Conservation (phyloP, 108 stramenopile genomes). For the Cyclotella cryptica region DNA sequence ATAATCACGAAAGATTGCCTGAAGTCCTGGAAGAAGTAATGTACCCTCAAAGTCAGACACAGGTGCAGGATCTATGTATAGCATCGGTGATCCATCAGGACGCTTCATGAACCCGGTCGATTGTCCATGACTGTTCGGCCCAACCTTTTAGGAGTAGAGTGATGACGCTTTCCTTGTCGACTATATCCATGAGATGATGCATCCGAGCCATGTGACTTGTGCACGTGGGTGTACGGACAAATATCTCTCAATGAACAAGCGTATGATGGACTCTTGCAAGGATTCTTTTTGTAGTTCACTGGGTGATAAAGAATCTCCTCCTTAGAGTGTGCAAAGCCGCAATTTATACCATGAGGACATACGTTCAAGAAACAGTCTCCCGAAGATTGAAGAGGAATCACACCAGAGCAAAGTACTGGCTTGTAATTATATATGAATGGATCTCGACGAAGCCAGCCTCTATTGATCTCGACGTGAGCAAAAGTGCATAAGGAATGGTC, state of each 20-base stretch:
- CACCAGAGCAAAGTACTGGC: slow-evolving; percentile 67
- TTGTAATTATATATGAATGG: slow-evolving; percentile 62
- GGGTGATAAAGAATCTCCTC: slow-evolving; percentile 90
- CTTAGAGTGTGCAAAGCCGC: slow-evolving; percentile 74
- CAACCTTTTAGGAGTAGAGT: slow-evolving; percentile 34
- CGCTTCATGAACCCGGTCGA: slow-evolving; percentile 28
- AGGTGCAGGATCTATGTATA: slow-evolving; percentile 86
- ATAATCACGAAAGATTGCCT: slow-evolving; percentile 77
- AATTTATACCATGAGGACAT: slow-evolving; percentile 56
- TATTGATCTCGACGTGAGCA: slow-evolving; percentile 81
- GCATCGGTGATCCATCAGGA: slow-evolving; percentile 71
- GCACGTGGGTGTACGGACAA: slow-evolving; percentile 72
- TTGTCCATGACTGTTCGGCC: slow-evolving; percentile 29
- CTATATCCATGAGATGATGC: slow-evolving; percentile 42
- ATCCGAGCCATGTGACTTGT: slow-evolving; percentile 26
- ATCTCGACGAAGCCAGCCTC: slow-evolving; percentile 88
- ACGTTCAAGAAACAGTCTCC: slow-evolving; percentile 48
- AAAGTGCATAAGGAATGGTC: slow-evolving; percentile 84
- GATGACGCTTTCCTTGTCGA: slow-evolving; percentile 51
- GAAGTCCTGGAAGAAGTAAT: slow-evolving; percentile 76
- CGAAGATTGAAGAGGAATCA: slow-evolving; percentile 43
- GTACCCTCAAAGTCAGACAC: slow-evolving; percentile 74
- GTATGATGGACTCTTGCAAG: slow-evolving; percentile 51
- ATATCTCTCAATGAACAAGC: slow-evolving; percentile 73
- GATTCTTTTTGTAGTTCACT: slow-evolving; percentile 64